Evolutionary conservation across 1,284 basidiomycete species (phyloP).

Genomic region (Rhodotorula sp.): DNA sequence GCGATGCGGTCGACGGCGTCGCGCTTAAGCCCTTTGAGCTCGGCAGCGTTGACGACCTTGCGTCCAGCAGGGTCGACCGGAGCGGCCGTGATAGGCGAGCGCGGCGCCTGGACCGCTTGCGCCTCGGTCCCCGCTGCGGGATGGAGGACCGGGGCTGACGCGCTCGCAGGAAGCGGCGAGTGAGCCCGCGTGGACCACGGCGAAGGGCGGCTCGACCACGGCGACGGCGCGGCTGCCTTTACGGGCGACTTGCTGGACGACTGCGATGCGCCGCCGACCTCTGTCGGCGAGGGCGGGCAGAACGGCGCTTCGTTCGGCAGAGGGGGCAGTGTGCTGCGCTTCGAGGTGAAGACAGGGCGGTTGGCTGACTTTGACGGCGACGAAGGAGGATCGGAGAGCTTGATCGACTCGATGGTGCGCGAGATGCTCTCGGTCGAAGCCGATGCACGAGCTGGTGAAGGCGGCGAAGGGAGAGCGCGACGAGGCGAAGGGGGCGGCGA

Average conservation of each 20-base stretch:
- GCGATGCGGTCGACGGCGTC: constrained; percentile 24
- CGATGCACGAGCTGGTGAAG: neutral
- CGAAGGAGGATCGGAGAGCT: no score
- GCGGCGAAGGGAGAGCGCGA: neutral
- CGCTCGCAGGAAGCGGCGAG: neutral
- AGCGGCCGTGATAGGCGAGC: neutral
- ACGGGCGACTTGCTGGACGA: neutral
- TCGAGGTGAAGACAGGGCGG: constrained; percentile 3
- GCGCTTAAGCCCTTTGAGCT: constrained; percentile 30
- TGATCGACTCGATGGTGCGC: neutral
- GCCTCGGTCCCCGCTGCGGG: neutral
- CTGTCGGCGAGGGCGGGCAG: neutral
- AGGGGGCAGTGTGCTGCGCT: neutral
- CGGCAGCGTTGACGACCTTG: constrained; percentile 29
- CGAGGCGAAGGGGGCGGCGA: neutral
- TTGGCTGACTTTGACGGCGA: neutral
- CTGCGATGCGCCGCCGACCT: neutral
- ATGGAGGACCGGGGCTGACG: neutral
- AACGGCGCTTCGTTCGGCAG: neutral
- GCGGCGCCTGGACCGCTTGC: neutral
- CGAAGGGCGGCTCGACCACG: neutral
- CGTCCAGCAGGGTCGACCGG: constrained; percentile 8
- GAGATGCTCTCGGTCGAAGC: neutral
- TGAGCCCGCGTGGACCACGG: neutral
- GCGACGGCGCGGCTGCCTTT: neutral